Evolutionary conservation across 441 rosid genomes (phyloP).

Genomic region (Lagerstroemia fauriei): DNA sequence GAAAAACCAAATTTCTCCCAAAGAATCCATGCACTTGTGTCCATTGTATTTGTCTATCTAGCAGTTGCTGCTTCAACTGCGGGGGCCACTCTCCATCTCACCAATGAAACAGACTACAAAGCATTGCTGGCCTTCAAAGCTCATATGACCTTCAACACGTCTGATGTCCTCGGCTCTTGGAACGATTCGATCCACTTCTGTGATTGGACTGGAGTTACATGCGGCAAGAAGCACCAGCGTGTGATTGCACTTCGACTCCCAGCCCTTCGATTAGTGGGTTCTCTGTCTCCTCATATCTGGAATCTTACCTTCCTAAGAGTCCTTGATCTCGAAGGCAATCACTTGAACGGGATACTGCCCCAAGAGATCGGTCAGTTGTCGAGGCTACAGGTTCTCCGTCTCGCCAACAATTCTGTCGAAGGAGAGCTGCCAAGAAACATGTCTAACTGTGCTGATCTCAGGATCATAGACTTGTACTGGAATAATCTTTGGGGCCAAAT

Average conservation of each 20-base stretch:
- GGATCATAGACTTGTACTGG: not conserved
- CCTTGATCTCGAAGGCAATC: not conserved
- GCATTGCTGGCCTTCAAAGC: constrained; percentile 17
- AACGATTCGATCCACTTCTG: constrained; percentile 29
- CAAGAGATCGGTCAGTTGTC: not conserved
- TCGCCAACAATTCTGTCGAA: not conserved
- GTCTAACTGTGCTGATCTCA: not conserved
- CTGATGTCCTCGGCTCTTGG: constrained; percentile 19
- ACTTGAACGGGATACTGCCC: not conserved
- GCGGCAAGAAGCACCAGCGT: constrained; percentile 18
- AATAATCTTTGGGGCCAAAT: not conserved
- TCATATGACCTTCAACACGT: not conserved
- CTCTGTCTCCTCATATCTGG: constrained; percentile 7
- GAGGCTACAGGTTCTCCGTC: not conserved
- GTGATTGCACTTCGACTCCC: constrained; percentile 9
- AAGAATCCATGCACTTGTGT: not conserved
- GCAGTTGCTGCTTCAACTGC: not conserved
- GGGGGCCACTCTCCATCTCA: not conserved
- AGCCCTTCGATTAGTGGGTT: not conserved
- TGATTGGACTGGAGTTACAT: constrained; percentile 13
- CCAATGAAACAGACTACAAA: constrained; percentile 16
- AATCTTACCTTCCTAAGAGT: constrained; percentile 10
- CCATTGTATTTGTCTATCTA: not conserved
- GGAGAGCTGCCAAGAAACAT: not conserved
- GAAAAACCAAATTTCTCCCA: not conserved